Evolutionary conservation across 139 green algal genomes (phyloP), one percentile per base, ranked within the genome.

Genomic region (Klebsormidium nitens): DNA sequence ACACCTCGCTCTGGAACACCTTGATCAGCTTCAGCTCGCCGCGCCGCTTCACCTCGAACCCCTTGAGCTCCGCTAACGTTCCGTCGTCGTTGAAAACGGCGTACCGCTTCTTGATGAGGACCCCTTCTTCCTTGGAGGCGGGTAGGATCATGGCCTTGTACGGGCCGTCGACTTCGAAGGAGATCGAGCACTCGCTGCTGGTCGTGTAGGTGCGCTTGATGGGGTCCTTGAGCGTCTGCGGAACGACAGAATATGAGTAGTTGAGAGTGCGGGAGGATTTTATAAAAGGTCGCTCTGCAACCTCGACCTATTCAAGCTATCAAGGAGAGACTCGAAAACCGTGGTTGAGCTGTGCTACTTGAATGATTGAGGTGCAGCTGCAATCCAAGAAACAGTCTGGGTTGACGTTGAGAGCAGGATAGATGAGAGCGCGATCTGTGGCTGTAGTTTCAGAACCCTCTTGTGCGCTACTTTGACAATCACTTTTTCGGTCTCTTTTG

Each of bases 21-120:
- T 98, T 98, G 81, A 98, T 95, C 4, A 98, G 86, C 87, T 98
- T 97, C 11, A 98, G 88, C 89, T 98, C 93, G 1, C 93, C 93
- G 19, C 93, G 83, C 0, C 93, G 85, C 83, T 98, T 97, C 23
- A 96, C 76, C 84, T 95, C 89, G 81, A 96, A 96, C 14, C 91
- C 89, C 80, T 98, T 98, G 44, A 98, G 85, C 78, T 98, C 93
- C 19, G 90, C 93, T 42, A 98, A 84, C 1, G 74, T 84, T 39
- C 91, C 91, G 74, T 97, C 93, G n/a, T 66, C 19, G 55, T 85
- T 81, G 68, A 85, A 85, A 11, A 85, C 80, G 3, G 80, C 80
- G 63, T 85, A 85, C 11, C 93, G 90, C 87, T 98, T 98, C 85
- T 98, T 98, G 84, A 98, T 96, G 36, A 90, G 82, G 78, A 95